These are phyloP conservation scores for Leptographium flavum DNA, from an alignment of 2,329 filamentous ascomycete species.

Conservation along the genomic window DNA sequence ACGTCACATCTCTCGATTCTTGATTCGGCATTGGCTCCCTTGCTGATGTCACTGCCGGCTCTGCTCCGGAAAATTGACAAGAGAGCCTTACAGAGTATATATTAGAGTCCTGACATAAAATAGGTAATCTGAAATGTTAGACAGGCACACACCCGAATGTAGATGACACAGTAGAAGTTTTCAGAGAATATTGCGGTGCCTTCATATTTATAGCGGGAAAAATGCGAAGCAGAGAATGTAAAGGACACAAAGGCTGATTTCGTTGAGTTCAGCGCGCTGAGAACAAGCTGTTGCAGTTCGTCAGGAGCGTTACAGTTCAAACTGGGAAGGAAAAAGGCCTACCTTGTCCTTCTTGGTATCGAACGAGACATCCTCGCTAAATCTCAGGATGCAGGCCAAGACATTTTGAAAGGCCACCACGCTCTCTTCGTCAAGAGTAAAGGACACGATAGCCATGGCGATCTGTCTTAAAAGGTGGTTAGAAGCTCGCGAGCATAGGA, in stretches of 20 bases:
- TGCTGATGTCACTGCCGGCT: slow-evolving; percentile 38
- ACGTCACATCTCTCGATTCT: slow-evolving; percentile 64
- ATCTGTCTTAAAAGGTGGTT: no score
- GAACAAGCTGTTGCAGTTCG: slow-evolving; percentile 39
- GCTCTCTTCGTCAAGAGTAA: slow-evolving; percentile 61
- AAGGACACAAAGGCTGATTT: slow-evolving; percentile 69
- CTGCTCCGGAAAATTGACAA: slow-evolving; percentile 63
- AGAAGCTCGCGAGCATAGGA: no score
- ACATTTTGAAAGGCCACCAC: slow-evolving; percentile 58
- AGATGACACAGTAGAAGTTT: slow-evolving; percentile 61
- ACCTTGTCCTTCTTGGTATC: slow-evolving; percentile 58
- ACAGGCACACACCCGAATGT: slow-evolving; percentile 42
- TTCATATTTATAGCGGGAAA: slow-evolving; percentile 58
- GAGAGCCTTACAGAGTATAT: slow-evolving; percentile 33
- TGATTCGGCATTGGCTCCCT: slow-evolving; percentile 49
- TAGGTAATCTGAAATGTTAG: no score
- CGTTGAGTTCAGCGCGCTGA: slow-evolving; percentile 66
- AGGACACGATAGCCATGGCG: slow-evolving; percentile 49
- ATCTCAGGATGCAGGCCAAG: slow-evolving; percentile 61
- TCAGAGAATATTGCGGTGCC: slow-evolving; percentile 35
- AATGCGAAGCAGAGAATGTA: slow-evolving; percentile 49
- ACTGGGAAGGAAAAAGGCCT: slow-evolving; percentile 3
- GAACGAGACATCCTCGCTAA: slow-evolving; percentile 64
- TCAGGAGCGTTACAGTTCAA: neutral
- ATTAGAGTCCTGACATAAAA: neutral